A percentile compares a stretch with the other conserved stretches of the same genome.
Conservation (phyloP, 2,329 filamentous ascomycete genomes). For the Pezicula carpinea region DNA sequence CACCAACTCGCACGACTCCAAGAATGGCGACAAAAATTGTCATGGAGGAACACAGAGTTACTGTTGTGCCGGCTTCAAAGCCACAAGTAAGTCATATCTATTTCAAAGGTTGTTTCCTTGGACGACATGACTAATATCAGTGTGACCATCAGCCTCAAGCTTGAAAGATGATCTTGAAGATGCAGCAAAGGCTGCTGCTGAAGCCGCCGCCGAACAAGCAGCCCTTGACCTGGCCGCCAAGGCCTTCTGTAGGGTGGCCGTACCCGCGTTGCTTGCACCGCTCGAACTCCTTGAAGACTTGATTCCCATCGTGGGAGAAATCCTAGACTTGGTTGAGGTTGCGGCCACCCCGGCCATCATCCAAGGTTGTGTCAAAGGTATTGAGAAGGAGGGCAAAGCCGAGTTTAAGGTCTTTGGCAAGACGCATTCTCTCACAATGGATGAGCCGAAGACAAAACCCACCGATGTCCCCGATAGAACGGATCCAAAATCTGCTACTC, state of each 20-base stretch:
- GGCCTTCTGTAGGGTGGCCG: constrained; percentile 30
- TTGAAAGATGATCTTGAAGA: constrained; percentile 18
- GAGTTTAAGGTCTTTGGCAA: constrained; percentile 27
- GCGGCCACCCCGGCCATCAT: constrained; percentile 28
- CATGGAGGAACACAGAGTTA: constrained; percentile 26
- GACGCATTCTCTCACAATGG: constrained; percentile 19
- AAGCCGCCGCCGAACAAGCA: constrained; percentile 23
- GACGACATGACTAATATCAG: too few species aligned
- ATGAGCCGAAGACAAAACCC: constrained; percentile 6
- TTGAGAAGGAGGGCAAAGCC: constrained; percentile 30
- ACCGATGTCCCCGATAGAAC: background rate
- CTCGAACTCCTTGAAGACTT: constrained; percentile 19
- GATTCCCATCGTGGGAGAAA: constrained; percentile 20
- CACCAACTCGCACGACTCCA: constrained; percentile 24
- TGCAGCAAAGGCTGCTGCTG: constrained; percentile 22
- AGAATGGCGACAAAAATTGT: constrained; percentile 29
- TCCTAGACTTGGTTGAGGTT: constrained; percentile 8
- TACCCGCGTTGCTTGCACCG: constrained; percentile 24
- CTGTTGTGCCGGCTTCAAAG: constrained; percentile 29
- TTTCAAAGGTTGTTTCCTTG: constrained; percentile 14
- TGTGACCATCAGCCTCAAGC: too few species aligned
- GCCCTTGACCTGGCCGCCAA: constrained; percentile 31
- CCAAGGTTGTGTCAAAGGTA: constrained; percentile 26
- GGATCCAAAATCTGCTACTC: background rate
- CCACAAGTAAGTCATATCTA: constrained; percentile 12